Conservation (phyloP, 371 early-diverging fungal genomes). For the Lichtheimia ornata region DNA sequence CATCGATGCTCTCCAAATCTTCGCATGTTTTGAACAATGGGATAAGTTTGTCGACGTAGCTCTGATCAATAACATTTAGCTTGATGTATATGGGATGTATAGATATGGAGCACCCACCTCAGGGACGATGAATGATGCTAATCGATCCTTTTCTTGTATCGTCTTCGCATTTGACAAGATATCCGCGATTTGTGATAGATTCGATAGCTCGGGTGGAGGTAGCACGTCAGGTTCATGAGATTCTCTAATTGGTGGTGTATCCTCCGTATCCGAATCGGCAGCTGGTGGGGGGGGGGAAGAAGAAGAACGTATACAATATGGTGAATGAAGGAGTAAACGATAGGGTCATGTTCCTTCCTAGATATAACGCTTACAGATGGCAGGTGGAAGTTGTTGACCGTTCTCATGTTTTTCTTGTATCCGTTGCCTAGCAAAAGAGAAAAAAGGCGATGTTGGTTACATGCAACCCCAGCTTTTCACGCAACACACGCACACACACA, state of each 20-base stretch:
- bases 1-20: slow-evolving; percentile 77
- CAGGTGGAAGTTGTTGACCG: too few species aligned
- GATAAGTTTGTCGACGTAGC: slow-evolving; percentile 72
- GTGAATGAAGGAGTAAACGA: background rate
- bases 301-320: too few species aligned
- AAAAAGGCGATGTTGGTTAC: background rate
- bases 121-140: slow-evolving; percentile 46
- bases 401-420: background rate
- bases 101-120: slow-evolving; percentile 38
- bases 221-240: slow-evolving; percentile 34
- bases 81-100: slow-evolving; percentile 1
- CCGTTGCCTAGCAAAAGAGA: slow-evolving; percentile 10
- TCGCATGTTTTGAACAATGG: slow-evolving; percentile 79
- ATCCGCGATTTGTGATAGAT: slow-evolving; percentile 64
- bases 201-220: slow-evolving; percentile 64
- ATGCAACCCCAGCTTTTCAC: background rate
- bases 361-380: background rate
- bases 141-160: slow-evolving; percentile 50
- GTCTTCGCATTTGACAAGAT: slow-evolving; percentile 48
- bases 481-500: slow-evolving; percentile 27
- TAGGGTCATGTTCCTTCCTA: background rate
- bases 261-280: slow-evolving; percentile 1
- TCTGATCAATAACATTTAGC: slow-evolving; percentile 29
- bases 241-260: slow-evolving; percentile 8
- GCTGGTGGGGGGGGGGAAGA: background rate